Conservation (phyloP, 257 asterid genomes). For the Primulina tabacum region DNA sequence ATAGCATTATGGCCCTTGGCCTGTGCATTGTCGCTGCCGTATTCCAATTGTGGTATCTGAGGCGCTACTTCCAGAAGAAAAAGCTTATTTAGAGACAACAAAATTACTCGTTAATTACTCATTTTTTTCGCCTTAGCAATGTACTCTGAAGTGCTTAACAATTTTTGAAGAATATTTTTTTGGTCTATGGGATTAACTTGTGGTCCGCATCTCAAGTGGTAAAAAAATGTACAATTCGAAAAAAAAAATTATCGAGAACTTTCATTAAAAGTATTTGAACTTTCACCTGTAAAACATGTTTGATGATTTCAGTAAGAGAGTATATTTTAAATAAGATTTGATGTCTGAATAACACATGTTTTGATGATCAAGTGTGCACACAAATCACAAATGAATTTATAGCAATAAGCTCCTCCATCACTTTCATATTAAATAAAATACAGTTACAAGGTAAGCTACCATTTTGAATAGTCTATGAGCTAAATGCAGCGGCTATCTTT, state of each 20-base stretch:
- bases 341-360: not conserved
- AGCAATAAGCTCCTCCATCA: not conserved
- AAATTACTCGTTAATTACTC: not conserved
- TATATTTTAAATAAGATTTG: not conserved
- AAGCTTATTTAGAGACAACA: slow-evolving; percentile 50
- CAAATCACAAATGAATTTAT: not conserved
- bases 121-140: slow-evolving; percentile 4
- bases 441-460: not conserved
- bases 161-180: not conserved
- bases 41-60: slow-evolving; percentile 48
- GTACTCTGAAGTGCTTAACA: slow-evolving; percentile 3
- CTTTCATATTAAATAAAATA: not conserved
- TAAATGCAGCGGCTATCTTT: slow-evolving; percentile 70
- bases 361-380: not conserved
- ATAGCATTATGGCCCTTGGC: slow-evolving; percentile 51
- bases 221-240: no score
- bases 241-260: no score
- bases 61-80: slow-evolving; percentile 61
- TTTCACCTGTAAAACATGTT: not conserved
- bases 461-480: slow-evolving; percentile 17
- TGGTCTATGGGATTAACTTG: not conserved
- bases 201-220: no score
- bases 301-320: not conserved
- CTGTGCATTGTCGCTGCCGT: slow-evolving; percentile 45
- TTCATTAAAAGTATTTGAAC: not conserved